Percentiles rank a stretch among this genome's conserved stretches.
These are phyloP conservation scores for Arthromyces matolae DNA, from an alignment of 768 basidiomycete species.

Conservation along the genomic window DNA sequence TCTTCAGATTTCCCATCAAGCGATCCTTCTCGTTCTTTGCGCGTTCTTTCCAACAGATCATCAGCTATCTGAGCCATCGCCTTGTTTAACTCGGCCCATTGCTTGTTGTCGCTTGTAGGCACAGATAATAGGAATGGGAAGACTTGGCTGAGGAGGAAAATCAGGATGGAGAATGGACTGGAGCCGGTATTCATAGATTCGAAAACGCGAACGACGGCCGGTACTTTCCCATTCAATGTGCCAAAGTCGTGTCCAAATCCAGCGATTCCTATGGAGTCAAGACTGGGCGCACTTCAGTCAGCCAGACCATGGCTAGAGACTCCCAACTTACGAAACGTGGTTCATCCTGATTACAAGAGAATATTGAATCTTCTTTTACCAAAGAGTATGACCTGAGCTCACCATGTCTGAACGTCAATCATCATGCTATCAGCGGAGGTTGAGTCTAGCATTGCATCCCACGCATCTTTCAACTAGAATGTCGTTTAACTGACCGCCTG, in stretches of 20 bases:
- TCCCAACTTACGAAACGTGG: constrained; percentile 35
- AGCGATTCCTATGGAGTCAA: constrained; percentile 57
- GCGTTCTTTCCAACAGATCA: constrained; percentile 33
- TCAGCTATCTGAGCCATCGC: constrained; percentile 38
- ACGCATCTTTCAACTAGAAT: constrained; percentile 27
- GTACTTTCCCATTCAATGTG: constrained; percentile 43
- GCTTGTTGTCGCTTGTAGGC: constrained; percentile 32
- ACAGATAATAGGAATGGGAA: constrained; percentile 34
- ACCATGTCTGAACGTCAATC: constrained; percentile 50
- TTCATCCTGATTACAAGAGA: constrained; percentile 39
- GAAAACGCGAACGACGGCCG: constrained; percentile 39
- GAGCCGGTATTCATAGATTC: constrained; percentile 28
- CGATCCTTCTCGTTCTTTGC: constrained; percentile 28
- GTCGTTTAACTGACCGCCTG: neutral
- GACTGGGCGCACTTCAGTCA: constrained; percentile 23
- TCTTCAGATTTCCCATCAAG: constrained; percentile 24
- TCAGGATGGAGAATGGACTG: constrained; percentile 24
- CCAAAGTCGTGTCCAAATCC: constrained; percentile 59
- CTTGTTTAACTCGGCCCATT: constrained; percentile 26
- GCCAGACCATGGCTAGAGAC: no score
- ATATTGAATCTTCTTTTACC: constrained; percentile 29
- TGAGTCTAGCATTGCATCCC: constrained; percentile 21
- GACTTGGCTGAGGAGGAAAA: constrained; percentile 33
- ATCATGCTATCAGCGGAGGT: constrained; percentile 35
- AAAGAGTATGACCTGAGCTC: constrained; percentile 24